Conservation (phyloP, 768 basidiomycete species). For the Collybia nuda region DNA sequence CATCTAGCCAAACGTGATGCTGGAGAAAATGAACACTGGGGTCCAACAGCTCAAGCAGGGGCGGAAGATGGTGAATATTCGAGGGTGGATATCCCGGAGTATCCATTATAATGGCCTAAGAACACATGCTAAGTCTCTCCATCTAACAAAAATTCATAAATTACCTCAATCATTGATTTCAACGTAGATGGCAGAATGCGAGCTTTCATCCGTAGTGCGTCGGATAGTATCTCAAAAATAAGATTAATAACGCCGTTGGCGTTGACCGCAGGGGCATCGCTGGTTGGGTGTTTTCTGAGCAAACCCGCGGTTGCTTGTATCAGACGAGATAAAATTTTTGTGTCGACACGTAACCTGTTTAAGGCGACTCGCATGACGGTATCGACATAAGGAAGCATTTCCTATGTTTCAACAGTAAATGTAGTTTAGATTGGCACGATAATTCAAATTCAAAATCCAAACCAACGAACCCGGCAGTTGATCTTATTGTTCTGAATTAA, state of each 20-base stretch:
- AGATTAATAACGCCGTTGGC: conserved; percentile 36
- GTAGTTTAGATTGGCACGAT: conserved; percentile 3
- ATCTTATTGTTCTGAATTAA: conserved; percentile 63
- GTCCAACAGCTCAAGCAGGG: conserved; percentile 42
- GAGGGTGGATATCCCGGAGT: conserved; percentile 23
- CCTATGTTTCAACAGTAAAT: conserved; percentile 33
- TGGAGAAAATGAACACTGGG: conserved; percentile 56
- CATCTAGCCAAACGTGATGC: conserved; percentile 44
- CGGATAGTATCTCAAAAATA: conserved; percentile 51
- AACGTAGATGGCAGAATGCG: conserved; percentile 49
- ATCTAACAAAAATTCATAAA: neutral
- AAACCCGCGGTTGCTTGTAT: conserved; percentile 49
- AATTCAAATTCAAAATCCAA: neutral
- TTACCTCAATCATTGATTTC: conserved; percentile 54
- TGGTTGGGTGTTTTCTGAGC: conserved; percentile 21
- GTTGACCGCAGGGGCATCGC: conserved; percentile 17
- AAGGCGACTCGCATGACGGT: conserved; percentile 56
- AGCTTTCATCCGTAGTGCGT: conserved; percentile 53
- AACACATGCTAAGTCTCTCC: neutral
- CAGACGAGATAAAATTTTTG: conserved; percentile 41
- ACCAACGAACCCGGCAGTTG: conserved; percentile 46
- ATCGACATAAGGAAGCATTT: conserved; percentile 58
- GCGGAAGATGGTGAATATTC: conserved; percentile 28
- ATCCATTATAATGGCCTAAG: conserved; percentile 26
- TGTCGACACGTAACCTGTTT: conserved; percentile 46